These are phyloP conservation scores for Fragilaria crotonensis DNA, from an alignment of 108 stramenopile species.

Conservation along the genomic window DNA sequence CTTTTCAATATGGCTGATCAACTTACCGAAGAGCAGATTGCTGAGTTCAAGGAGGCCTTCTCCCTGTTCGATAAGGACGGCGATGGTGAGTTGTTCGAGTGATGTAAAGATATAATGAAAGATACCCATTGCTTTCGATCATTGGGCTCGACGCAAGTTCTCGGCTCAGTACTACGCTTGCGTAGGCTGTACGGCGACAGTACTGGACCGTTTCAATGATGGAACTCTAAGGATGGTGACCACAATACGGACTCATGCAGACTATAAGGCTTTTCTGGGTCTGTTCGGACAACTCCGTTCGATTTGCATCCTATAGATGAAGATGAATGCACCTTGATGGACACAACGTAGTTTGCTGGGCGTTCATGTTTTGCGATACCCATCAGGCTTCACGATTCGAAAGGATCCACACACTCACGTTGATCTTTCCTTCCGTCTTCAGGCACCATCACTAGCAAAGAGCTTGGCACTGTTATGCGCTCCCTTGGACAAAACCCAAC, in stretches of 20 bases:
- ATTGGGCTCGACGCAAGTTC: background rate
- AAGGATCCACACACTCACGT: constrained; percentile 3
- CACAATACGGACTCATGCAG: no score
- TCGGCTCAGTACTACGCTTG: background rate
- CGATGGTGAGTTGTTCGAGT: constrained; percentile 72
- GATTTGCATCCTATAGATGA: no score
- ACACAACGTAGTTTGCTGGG: no score
- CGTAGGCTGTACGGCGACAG: no score
- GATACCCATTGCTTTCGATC: background rate
- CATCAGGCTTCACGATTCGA: background rate
- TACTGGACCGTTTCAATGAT: no score
- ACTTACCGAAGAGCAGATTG: constrained; percentile 95
- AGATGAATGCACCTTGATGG: no score
- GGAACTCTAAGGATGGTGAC: no score
- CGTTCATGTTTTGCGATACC: no score
- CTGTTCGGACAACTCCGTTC: no score
- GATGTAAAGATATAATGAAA: background rate
- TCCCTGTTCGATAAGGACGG: constrained; percentile 99
- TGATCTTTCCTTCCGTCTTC: constrained; percentile 6
- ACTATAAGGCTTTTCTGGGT: no score
- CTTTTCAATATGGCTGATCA: constrained; percentile 84
- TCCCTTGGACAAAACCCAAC: constrained; percentile 99
- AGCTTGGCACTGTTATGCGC: constrained; percentile 99
- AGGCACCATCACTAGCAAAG: constrained; percentile 99
- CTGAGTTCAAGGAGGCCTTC: constrained; percentile 99